Base-by-base conservation (phyloP, 805 yeast genomes). In the Myxozyma kluyveri region DNA sequence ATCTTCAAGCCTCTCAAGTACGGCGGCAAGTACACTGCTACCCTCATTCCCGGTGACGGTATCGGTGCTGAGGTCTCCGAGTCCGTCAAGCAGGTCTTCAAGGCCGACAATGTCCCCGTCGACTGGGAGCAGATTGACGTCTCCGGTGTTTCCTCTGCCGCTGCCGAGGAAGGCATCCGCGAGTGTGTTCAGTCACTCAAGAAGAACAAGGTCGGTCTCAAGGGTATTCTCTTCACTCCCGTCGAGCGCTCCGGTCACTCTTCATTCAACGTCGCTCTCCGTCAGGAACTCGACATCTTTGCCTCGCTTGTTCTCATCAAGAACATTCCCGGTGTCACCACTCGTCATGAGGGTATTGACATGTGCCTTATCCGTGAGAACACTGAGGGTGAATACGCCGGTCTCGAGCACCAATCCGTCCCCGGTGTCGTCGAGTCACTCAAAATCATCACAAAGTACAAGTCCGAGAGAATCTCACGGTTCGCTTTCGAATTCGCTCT, bases 361-460 rank as follows among this genome's bases (percentile, higher is more conserved):
- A 80, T 91, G 68, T 96, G 90, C 37, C 79, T 93, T 61, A 95
- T 93, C 69, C 88, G 99, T 81, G 99, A 93, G 78, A 93, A 93
- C 83, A 91, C 99, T 61, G 98, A 93, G 75, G 99, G 99, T 79
- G 99, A 91, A 76, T 91, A 91, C 78, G 91, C 98, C 47, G 98
- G 98, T 67, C 79, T 93, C 67, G 99, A 91, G 79, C 98, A 93
- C 76, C 93, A 86, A 73, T 87, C 96, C 43, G 93, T 88, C 65
- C 95, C 96, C 61, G 98, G 96, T 74, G 96, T 91, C 61, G 98
- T 93, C 62, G 98, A 91, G 79, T 87, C 96, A 38, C 61, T 62
- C 66, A 91, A 93, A 78, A 88, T 93, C 72, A 86, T 91, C 78
- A 91, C 98, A 65, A 83, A 87, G 74, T 79, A 80, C 75, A 90